Conservation (phyloP, 2,329 filamentous ascomycete species). For the Colletotrichum sublineola region DNA sequence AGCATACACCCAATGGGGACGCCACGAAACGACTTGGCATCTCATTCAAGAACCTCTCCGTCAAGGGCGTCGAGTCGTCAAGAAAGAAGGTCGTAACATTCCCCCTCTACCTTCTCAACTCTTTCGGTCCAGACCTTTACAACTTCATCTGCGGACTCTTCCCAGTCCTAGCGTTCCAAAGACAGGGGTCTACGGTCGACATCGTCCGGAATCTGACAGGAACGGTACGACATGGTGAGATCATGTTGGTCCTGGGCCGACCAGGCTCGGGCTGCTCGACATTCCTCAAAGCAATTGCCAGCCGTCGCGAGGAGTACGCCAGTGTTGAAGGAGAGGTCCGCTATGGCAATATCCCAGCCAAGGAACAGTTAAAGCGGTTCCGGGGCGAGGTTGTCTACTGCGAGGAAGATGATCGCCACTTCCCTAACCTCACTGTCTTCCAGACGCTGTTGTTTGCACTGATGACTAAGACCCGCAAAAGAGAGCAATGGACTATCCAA, state of each 20-base stretch:
- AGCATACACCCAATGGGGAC: slow-evolving; percentile 70
- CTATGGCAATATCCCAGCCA: slow-evolving; percentile 79
- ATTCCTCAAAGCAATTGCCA: slow-evolving; percentile 81
- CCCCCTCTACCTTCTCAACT: slow-evolving; percentile 80
- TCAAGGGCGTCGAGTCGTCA: slow-evolving; percentile 77
- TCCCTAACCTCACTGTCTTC: slow-evolving; percentile 80
- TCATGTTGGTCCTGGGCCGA: slow-evolving; percentile 68
- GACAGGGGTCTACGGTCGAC: slow-evolving; percentile 45
- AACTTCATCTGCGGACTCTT: slow-evolving; percentile 63
- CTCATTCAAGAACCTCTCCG: slow-evolving; percentile 80
- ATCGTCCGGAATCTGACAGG: slow-evolving; percentile 52
- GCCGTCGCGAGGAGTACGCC: slow-evolving; percentile 75
- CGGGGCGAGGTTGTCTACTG: slow-evolving; percentile 85
- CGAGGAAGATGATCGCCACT: slow-evolving; percentile 81
- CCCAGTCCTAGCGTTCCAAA: slow-evolving; percentile 47
- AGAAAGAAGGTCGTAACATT: slow-evolving; percentile 79
- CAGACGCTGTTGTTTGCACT: slow-evolving; percentile 83
- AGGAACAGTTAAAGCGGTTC: slow-evolving; percentile 76
- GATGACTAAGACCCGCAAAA: slow-evolving; percentile 80
- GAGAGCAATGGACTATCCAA: slow-evolving; percentile 72
- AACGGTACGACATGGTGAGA: slow-evolving; percentile 53
- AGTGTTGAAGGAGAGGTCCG: slow-evolving; percentile 76
- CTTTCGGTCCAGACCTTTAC: slow-evolving; percentile 85
- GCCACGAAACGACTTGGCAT: slow-evolving; percentile 84
- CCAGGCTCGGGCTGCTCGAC: slow-evolving; percentile 83